These are phyloP conservation scores for Dactylellina parvicollis DNA, from an alignment of 2,329 filamentous ascomycete species.

Conservation along the genomic window DNA sequence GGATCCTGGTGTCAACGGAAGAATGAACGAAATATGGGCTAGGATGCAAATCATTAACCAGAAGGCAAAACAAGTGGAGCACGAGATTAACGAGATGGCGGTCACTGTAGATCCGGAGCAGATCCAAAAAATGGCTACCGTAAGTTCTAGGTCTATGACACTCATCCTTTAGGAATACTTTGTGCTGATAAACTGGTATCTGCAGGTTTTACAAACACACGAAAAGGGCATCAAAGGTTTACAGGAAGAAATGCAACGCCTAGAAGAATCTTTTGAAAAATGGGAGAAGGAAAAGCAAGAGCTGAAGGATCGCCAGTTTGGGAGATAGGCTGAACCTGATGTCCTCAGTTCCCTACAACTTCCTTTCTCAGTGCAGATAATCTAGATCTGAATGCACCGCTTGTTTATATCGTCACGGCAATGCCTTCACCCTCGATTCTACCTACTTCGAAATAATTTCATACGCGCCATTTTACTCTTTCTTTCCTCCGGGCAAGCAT, in stretches of 20 bases:
- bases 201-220: constrained; percentile 56
- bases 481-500: constrained; percentile 9
- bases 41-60: constrained; percentile 78
- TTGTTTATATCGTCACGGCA: constrained; percentile 5
- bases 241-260: constrained; percentile 70
- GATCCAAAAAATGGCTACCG: constrained; percentile 77
- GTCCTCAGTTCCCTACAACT: constrained; percentile 12
- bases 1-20: constrained; percentile 77
- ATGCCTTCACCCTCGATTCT: background rate
- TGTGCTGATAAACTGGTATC: constrained; percentile 44
- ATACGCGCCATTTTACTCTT: background rate
- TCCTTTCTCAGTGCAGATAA: constrained; percentile 12
- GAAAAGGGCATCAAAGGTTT: constrained; percentile 66
- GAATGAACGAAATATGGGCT: constrained; percentile 87
- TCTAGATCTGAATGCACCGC: constrained; percentile 18
- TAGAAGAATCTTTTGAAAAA: constrained; percentile 67
- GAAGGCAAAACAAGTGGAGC: constrained; percentile 76
- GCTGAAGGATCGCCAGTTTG: constrained; percentile 49
- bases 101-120: constrained; percentile 76
- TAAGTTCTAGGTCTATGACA: constrained; percentile 52
- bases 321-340: constrained; percentile 29
- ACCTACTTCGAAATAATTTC: background rate
- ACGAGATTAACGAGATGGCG: constrained; percentile 75
- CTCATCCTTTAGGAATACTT: constrained; percentile 54
- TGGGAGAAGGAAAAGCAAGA: constrained; percentile 64